A percentile compares a stretch with the other conserved stretches of the same genome.
Evolutionary conservation across 164 flowering plant species (phyloP).

Genomic region (Umbellularia californica): DNA sequence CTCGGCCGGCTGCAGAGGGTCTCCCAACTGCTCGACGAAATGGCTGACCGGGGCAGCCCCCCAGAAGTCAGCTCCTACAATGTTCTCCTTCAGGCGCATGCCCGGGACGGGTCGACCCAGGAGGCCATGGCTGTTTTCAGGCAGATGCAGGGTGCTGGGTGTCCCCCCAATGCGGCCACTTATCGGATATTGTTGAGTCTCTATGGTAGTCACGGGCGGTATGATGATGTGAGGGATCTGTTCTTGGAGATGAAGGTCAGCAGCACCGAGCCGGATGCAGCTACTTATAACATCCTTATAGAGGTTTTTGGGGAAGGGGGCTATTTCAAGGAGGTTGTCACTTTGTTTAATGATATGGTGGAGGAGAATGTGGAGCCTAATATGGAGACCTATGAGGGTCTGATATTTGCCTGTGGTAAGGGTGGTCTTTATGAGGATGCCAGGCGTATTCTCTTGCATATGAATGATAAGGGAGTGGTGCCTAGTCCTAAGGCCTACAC

Average conservation of each 20-base stretch:
- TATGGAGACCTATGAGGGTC: slow-evolving; percentile 91
- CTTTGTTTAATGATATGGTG: slow-evolving; percentile 92
- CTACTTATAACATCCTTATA: slow-evolving; percentile 80
- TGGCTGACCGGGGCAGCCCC: slow-evolving; percentile 69
- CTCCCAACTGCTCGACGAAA: slow-evolving; percentile 62
- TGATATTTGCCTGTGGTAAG: slow-evolving; percentile 87
- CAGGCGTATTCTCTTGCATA: slow-evolving; percentile 55
- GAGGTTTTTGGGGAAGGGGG: slow-evolving; percentile 94
- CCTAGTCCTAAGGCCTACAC: slow-evolving; percentile 87
- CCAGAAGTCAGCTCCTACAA: slow-evolving; percentile 79
- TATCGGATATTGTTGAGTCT: slow-evolving; percentile 80
- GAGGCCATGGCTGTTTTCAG: slow-evolving; percentile 82
- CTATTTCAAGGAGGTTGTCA: slow-evolving; percentile 93
- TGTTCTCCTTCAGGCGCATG: slow-evolving; percentile 80
- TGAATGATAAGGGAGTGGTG: slow-evolving; percentile 61
- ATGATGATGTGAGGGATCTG: slow-evolving; percentile 80
- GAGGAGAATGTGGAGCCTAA: slow-evolving; percentile 94
- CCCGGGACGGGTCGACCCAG: slow-evolving; percentile 49
- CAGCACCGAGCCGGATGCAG: slow-evolving; percentile 81
- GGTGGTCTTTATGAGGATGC: slow-evolving; percentile 95
- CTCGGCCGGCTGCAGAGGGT: slow-evolving; percentile 69
- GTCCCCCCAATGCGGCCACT: slow-evolving; percentile 75
- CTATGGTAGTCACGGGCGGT: slow-evolving; percentile 74
- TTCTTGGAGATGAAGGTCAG: slow-evolving; percentile 96
- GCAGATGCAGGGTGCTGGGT: slow-evolving; percentile 86